These are phyloP conservation scores for Phytophthora pistaciae DNA, from an alignment of 352 stramenopile species.

Conservation along the genomic window DNA sequence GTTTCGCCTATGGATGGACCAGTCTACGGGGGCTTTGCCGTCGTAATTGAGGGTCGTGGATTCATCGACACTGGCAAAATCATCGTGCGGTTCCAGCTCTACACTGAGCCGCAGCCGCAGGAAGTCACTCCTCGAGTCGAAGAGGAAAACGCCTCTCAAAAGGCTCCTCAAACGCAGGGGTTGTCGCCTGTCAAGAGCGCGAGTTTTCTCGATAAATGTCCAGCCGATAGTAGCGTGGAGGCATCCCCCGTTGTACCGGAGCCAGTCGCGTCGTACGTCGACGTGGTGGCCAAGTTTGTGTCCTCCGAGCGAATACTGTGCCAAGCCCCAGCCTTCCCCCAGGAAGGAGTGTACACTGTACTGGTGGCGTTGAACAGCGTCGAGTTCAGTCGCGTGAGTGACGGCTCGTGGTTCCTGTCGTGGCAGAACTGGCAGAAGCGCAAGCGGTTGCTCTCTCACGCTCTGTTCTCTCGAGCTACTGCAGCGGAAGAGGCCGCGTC, in stretches of 20 bases:
- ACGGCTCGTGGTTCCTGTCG: constrained; percentile 73
- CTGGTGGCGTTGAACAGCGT: constrained; percentile 71
- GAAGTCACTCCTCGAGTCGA: constrained; percentile 15
- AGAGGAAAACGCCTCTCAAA: constrained; percentile 11
- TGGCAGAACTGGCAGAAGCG: constrained; percentile 89
- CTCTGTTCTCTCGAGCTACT: constrained; percentile 39
- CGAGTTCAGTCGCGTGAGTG: constrained; percentile 67
- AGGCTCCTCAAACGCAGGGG: background rate
- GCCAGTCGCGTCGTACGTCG: constrained; percentile 17
- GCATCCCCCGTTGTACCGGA: background rate
- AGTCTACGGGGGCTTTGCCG: constrained; percentile 72
- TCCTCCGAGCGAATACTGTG: constrained; percentile 57
- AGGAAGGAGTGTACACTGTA: constrained; percentile 76
- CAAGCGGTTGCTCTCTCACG: constrained; percentile 56
- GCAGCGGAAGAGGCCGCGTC: constrained; percentile 20
- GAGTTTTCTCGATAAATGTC: constrained; percentile 15
- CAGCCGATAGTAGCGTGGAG: background rate
- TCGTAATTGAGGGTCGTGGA: constrained; percentile 66
- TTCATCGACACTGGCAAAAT: constrained; percentile 77
- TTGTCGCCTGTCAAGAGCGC: background rate
- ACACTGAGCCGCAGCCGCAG: constrained; percentile 26
- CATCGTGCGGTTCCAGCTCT: constrained; percentile 66
- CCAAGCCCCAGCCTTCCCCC: constrained; percentile 56
- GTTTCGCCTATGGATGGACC: constrained; percentile 78
- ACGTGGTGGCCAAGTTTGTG: constrained; percentile 51